Evolutionary conservation across 768 basidiomycete genomes (phyloP).

Genomic region (Phanerochaete carnosa): DNA sequence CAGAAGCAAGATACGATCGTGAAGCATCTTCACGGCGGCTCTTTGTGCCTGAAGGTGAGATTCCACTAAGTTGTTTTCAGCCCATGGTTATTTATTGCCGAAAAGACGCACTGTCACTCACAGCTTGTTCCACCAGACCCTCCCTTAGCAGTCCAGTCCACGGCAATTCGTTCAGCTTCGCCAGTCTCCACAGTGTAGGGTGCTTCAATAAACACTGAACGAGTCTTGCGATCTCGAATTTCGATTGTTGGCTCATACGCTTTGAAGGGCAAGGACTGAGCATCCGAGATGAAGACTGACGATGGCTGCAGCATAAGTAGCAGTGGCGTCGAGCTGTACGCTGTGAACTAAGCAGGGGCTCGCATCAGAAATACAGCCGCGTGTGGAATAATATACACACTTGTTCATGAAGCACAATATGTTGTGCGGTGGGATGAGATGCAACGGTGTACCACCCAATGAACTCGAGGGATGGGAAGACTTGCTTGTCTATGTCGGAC

Average conservation of each 20-base stretch:
- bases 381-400: slow-evolving; percentile 32
- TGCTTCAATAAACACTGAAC: slow-evolving; percentile 80
- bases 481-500: slow-evolving; percentile 78
- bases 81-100: neutral
- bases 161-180: slow-evolving; percentile 97
- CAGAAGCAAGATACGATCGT: slow-evolving; percentile 83
- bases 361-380: neutral
- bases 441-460: slow-evolving; percentile 98
- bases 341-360: slow-evolving; percentile 64
- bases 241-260: slow-evolving; percentile 93
- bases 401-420: slow-evolving; percentile 86
- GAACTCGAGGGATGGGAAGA: slow-evolving; percentile 95
- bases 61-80: slow-evolving; percentile 56
- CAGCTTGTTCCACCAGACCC: slow-evolving; percentile 79
- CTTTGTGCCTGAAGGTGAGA: slow-evolving; percentile 89
- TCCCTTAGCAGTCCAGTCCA: slow-evolving; percentile 90
- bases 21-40: slow-evolving; percentile 95
- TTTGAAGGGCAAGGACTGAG: slow-evolving; percentile 82
- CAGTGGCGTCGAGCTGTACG: slow-evolving; percentile 85
- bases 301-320: slow-evolving; percentile 73
- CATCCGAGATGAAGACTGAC: slow-evolving; percentile 46
- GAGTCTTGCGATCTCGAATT: slow-evolving; percentile 72
- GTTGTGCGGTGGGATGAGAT: slow-evolving; percentile 62
- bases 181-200: slow-evolving; percentile 92
- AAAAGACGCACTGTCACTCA: slow-evolving; percentile 37